phyloP scores from a whole-genome alignment of 768 basidiomycete species.

The Sutorius australiensis region DNA sequence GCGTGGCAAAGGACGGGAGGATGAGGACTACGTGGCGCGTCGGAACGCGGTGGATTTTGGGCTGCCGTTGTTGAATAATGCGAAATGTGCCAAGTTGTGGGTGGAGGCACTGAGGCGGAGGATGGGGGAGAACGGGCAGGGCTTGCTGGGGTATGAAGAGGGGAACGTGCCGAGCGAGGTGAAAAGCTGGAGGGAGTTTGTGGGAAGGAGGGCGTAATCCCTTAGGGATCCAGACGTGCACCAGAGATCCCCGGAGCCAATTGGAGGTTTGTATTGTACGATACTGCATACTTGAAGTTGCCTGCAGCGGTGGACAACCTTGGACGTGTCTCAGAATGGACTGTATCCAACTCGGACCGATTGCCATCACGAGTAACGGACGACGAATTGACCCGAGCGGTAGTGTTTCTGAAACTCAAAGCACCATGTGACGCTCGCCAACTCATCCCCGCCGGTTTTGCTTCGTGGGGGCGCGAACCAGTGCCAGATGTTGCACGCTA shows the following conservation, averaged over 20 bases:
- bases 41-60: constrained; percentile 98
- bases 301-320: no score
- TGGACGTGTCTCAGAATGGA: no score
- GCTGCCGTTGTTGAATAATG: constrained; percentile 85
- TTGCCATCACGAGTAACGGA: no score
- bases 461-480: no score
- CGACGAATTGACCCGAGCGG: no score
- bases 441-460: no score
- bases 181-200: constrained; percentile 86
- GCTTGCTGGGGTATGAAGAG: constrained; percentile 74
- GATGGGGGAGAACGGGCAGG: constrained; percentile 65
- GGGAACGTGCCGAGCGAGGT: constrained; percentile 90
- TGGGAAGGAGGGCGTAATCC: constrained; percentile 65
- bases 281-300: neutral
- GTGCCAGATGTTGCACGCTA: no score
- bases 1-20: constrained; percentile 70
- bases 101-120: constrained; percentile 85
- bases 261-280: neutral
- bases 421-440: no score
- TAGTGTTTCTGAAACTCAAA: no score
- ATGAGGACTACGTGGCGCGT: constrained; percentile 96
- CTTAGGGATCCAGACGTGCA: neutral
- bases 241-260: neutral
- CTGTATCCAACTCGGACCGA: no score
- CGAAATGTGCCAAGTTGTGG: constrained; percentile 83